Base-by-base conservation (phyloP, 1,284 basidiomycete species). In the Cerioporus squamosus region DNA sequence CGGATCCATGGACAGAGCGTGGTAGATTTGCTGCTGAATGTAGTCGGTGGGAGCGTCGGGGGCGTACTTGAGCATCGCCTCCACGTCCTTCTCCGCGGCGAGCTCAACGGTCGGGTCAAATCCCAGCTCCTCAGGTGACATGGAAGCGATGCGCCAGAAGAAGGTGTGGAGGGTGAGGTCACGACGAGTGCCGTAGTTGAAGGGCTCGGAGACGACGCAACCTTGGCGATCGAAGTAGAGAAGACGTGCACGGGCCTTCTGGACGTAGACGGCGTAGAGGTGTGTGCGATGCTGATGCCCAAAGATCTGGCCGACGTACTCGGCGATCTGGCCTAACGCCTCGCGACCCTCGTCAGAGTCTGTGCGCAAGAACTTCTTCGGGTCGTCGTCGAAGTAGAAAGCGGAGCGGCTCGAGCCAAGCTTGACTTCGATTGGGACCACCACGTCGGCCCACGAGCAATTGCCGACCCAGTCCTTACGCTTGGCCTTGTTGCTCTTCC, bases 81-180 rank as follows among this genome's bases (percentile, higher is more conserved):
- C 7, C n/a, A 39, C 24, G 5, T 17, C n/a, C 0, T 8, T 1
- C 6, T 38, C 38, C 7, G 3, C 20, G 15, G 53, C 39, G 6
- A 31, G 22, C 10, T 18, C 36, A 6, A 51, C 52, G 17, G 58
- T 60, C 1, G 60, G 53, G 40, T 67, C 66, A 44, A 46, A 61
- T 2, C 66, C 64, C 2, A 57, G 60, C 47, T 60, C 22, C 2
- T 8, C 49, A 14, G n/a, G 33, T 2, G 18, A 43, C 51, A 64
- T 49, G 22, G 57, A 17, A 17, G 53, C 55, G 26, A 57, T 17
- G 49, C 48, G 49, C 47, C 48, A 61, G 38, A 63, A 20, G 42
- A 63, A 63, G 8, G 10, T 24, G 22, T 52, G 55, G 23, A 63
- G 23, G 15, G 36, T 29, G 1, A 39, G 33, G 7, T 20, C 12